Evolutionary conservation across 371 early-diverging fungal species (phyloP), one percentile per base, ranked within the genome.

Genomic region (Saksenaea vasiformis): DNA sequence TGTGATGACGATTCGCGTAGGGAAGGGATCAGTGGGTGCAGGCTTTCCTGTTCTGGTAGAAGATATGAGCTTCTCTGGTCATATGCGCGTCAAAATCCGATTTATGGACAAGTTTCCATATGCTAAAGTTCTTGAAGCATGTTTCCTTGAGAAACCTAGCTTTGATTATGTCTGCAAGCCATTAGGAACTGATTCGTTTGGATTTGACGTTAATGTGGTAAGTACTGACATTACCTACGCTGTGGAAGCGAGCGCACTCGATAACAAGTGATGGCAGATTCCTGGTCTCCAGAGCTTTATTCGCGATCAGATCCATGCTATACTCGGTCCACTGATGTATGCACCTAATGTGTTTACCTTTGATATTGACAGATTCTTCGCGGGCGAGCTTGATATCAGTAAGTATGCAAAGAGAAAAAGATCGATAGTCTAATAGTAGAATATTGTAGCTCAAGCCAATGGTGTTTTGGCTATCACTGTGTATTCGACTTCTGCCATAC

Each of bases 111-210:
- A 84, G 62, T 95, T 90, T 76, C 98, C 98, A 0, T 91, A 96
- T 67, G 86, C 98, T 56, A 91, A 93, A 69, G 87, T 86, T 0
- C 85, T 96, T 9, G 93, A 95, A 54, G 87, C 94, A 36, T 88
- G 90, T 61, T 94, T 99, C 72, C 72, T 96, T 64, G 92, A 95
- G 65, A 85, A 87, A 24, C 99, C 99, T 19, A 69, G 72, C 11
- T 87, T 99, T 61, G 96, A 98, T 77, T 99, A 97, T 84, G 87
- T 88, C 17, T 84, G 99, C 41, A 90, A 94, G 67, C 99, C 99
- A 0, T 72, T 92, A 71, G 89, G 98, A 74, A 90, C 89, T 77
- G 86, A 98, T 59, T 90, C 91, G 24, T 87, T 89, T 78, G 90
- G 93, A 22, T 85, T 93, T 65, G 94, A 93, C 74, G 89, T 93